phyloP scores from a whole-genome alignment of 2,329 filamentous ascomycete genomes.

The Fusarium oxysporum region DNA sequence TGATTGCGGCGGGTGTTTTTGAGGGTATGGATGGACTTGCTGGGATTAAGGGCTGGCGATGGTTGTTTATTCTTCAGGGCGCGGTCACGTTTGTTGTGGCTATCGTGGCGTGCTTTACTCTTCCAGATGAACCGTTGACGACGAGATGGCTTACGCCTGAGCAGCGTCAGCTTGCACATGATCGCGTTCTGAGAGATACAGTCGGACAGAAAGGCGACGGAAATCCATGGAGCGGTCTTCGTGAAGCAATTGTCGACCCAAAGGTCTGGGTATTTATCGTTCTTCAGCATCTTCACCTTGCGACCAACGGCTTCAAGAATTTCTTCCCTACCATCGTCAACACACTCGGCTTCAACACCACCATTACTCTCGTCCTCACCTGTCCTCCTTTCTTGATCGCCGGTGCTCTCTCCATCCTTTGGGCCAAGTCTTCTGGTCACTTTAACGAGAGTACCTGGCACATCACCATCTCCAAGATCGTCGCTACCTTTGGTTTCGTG shows the following conservation, averaged over 20 bases:
- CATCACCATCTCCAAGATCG: constrained; percentile 49
- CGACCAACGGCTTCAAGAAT: constrained; percentile 49
- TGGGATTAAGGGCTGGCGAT: constrained; percentile 48
- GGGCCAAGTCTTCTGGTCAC: constrained; percentile 39
- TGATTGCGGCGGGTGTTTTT: constrained; percentile 59
- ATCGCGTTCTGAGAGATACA: constrained; percentile 50
- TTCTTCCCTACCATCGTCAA: constrained; percentile 54
- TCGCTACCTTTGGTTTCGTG: constrained; percentile 50
- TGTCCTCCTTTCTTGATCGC: constrained; percentile 63
- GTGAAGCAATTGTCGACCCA: constrained; percentile 37
- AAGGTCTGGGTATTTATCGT: constrained; percentile 45
- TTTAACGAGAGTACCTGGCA: constrained; percentile 38
- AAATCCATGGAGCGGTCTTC: constrained; percentile 17
- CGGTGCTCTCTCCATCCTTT: constrained; percentile 37
- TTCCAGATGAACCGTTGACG: constrained; percentile 54
- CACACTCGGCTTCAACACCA: constrained; percentile 59
- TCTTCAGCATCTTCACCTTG: constrained; percentile 31
- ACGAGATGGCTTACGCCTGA: constrained; percentile 53
- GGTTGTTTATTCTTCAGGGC: constrained; percentile 50
- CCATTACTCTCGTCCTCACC: constrained; percentile 62
- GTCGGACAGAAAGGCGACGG: constrained; percentile 34
- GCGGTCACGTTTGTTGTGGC: constrained; percentile 45
- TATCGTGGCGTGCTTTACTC: constrained; percentile 49
- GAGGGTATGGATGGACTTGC: constrained; percentile 44
- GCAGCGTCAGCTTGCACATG: constrained; percentile 57